Evolutionary conservation across 306 rosid species (phyloP), one percentile per base, ranked within the genome.

Genomic region (Betula pendula): DNA sequence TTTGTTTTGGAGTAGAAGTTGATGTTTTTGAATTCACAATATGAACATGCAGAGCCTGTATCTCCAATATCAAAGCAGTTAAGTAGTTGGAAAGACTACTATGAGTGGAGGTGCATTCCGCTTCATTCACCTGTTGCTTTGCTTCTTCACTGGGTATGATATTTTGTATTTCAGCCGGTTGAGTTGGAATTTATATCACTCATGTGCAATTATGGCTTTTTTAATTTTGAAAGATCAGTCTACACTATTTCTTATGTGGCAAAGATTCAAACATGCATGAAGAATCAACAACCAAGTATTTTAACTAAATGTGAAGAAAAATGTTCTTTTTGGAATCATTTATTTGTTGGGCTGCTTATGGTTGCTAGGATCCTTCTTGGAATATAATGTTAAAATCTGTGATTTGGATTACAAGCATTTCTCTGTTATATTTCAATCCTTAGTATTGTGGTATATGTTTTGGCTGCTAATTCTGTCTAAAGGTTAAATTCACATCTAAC

Each of bases 71-170:
- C 91, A 48, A 85, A 80, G 86, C 82, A 51, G 35, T 81, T 95
- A 82, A 62, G 73, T 68, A 76, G 83, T 83, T 92, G 99, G 99
- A 82, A 82, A 73, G 97, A 90, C 74, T 90, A 92, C 80, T 88
- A 87, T 84, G 85, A 87, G 22, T 90, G 99, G 99, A 90, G 99
- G 85, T 14, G 85, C 85, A 85, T 90, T 76, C 92, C 89, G 2
- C 84, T 92, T 27, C 83, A 87, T 75, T 95, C 99, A 27, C 93
- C 92, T 79, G 89, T 75, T 88, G 92, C 96, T 56, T 79, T 95
- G 83, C 89, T 90, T 82, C 99, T 95, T 86, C 97, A 92, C 27
- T 89, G 92, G 94, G 97, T 95, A 92, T 80, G 93, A 56, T 70
- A 59, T 67, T 33, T 12, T 59, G 70, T 71, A 20, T 77, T 51